Conservation (phyloP, 257 asterid species). For the Gynochthodes officinalis region DNA sequence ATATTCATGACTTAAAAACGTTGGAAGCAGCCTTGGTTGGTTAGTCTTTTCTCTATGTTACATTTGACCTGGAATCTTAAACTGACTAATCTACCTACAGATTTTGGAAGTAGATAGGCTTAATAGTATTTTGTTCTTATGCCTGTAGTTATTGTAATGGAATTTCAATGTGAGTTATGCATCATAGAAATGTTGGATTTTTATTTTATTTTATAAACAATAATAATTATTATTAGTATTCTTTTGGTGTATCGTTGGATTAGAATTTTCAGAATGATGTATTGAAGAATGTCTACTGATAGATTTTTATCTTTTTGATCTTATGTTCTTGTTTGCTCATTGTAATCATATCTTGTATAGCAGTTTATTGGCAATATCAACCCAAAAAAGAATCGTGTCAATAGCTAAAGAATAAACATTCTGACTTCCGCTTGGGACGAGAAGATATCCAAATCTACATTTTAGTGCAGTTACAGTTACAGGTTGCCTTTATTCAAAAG, state of each 20-base stretch:
- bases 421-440: not conserved
- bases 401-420: too few species aligned
- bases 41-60: constrained; percentile 7
- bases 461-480: not conserved
- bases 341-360: too few species aligned
- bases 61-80: not conserved
- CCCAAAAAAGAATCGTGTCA: not conserved
- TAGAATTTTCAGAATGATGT: not conserved
- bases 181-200: not conserved
- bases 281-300: not conserved
- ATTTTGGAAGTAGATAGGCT: not conserved
- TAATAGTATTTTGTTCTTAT: not conserved
- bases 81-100: not conserved
- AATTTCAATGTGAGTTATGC: not conserved
- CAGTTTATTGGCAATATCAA: not conserved
- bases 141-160: not conserved
- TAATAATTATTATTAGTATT: not conserved
- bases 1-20: constrained; percentile 52
- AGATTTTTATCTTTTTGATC: not conserved
- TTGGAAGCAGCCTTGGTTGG: constrained; percentile 49
- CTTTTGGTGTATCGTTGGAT: not conserved
- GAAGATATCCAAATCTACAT: not conserved
- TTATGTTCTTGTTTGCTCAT: not conserved
- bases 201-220: not conserved
- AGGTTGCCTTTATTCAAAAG: not conserved